Percentiles rank a stretch among this genome's conserved stretches.
These are phyloP conservation scores for Bertia moriformis DNA, from an alignment of 2,329 filamentous ascomycete genomes.

Conservation along the genomic window DNA sequence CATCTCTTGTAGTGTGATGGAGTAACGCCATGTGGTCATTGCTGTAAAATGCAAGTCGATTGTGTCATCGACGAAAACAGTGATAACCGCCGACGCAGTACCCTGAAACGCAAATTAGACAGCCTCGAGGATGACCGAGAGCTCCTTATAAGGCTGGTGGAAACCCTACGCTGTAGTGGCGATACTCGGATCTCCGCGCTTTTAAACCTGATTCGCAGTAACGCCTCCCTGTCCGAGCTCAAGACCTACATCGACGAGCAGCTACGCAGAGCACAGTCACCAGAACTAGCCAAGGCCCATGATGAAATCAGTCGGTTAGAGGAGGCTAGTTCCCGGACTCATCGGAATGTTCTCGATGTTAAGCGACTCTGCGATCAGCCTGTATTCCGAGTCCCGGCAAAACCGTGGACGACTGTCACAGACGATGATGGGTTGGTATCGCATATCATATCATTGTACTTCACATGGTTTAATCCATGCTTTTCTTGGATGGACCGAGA, in stretches of 20 bases:
- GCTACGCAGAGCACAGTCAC: constrained; percentile 3
- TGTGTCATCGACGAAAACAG: constrained; percentile 12
- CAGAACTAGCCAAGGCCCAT: background rate
- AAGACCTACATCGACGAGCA: constrained; percentile 7
- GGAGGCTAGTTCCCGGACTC: constrained; percentile 5
- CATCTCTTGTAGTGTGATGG: constrained; percentile 13
- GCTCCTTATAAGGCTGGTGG: background rate
- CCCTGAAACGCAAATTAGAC: constrained; percentile 5
- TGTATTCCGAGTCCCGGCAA: constrained; percentile 10
- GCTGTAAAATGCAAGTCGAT: constrained; percentile 9
- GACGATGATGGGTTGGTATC: constrained; percentile 15
- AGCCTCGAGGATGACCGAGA: background rate
- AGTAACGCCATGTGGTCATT: constrained; percentile 12
- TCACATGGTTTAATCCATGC: constrained; percentile 14
- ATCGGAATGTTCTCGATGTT: constrained; percentile 1
- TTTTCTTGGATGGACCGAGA: constrained; percentile 14
- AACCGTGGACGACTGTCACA: constrained; percentile 16
- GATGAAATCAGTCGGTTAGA: constrained; percentile 8
- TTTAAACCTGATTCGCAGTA: constrained; percentile 11
- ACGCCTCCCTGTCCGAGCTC: constrained; percentile 10
- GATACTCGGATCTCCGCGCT: constrained; percentile 7
- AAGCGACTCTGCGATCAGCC: constrained; percentile 12
- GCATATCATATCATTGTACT: constrained; percentile 15
- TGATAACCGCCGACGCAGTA: constrained; percentile 12
- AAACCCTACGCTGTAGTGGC: constrained; percentile 7